These are phyloP conservation scores for Perkinsela sp. DNA, from an alignment of 208 protist genomes.

Conservation along the genomic window DNA sequence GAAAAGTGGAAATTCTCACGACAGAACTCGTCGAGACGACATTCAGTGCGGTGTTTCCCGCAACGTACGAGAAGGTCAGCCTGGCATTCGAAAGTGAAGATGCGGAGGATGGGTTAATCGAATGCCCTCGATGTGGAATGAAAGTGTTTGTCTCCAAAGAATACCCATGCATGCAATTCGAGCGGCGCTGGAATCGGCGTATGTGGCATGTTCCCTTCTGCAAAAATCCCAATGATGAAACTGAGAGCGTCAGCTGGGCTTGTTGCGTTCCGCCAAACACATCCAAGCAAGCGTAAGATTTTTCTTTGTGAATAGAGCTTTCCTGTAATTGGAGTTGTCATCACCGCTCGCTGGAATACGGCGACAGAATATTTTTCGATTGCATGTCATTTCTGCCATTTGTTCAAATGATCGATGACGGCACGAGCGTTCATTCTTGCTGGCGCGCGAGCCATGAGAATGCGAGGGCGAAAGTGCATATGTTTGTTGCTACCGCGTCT, in stretches of 20 bases:
- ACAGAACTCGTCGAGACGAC: neutral
- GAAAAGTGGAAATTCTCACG: neutral
- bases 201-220: neutral
- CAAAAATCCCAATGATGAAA: neutral
- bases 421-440: too few species aligned
- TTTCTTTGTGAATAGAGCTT: too few species aligned
- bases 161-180: neutral
- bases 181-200: neutral
- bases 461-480: too few species aligned
- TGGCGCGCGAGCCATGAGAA: too few species aligned
- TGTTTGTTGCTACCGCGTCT: too few species aligned
- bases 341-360: too few species aligned
- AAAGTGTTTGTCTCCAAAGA: neutral
- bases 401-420: too few species aligned
- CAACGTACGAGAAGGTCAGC: neutral
- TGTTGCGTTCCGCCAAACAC: neutral
- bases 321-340: too few species aligned
- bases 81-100: neutral
- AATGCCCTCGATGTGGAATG: neutral
- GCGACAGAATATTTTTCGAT: too few species aligned
- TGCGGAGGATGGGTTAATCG: neutral
- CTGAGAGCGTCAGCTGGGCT: neutral
- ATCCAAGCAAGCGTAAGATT: too few species aligned
- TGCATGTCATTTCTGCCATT: too few species aligned
- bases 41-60: neutral